phyloP scores from a whole-genome alignment of 148 eudicot species.

The Diospyros lotus region DNA sequence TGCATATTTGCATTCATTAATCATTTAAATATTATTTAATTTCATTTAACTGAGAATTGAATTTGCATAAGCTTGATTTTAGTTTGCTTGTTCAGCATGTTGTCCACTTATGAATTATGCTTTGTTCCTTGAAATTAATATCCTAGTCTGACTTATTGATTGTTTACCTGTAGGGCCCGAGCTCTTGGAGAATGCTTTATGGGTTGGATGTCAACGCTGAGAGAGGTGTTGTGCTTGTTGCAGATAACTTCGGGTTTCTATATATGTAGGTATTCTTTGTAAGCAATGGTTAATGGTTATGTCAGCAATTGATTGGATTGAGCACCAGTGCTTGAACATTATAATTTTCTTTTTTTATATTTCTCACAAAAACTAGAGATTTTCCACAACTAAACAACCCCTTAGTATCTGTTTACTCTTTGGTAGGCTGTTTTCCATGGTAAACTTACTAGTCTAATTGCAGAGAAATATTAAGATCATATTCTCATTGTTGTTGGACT shows the following conservation, averaged over 20 bases:
- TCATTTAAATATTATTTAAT: too few relatives aligned
- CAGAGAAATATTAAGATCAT: neutral
- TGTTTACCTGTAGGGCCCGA: constrained; percentile 63
- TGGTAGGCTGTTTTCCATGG: neutral
- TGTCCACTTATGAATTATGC: neutral
- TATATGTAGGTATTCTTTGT: constrained; percentile 50
- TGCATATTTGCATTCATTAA: neutral
- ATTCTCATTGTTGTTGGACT: neutral
- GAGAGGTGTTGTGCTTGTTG: constrained; percentile 75
- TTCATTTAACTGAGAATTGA: too few relatives aligned
- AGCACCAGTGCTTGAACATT: neutral
- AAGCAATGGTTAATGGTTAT: neutral
- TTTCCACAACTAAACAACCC: neutral
- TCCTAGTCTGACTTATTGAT: constrained; percentile 5
- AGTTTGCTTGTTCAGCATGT: neutral
- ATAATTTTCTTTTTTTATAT: neutral
- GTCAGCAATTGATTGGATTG: neutral
- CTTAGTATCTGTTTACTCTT: neutral
- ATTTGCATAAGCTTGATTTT: too few relatives aligned
- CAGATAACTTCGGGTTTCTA: constrained; percentile 76
- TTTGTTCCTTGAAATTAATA: neutral
- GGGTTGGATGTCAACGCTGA: constrained; percentile 85
- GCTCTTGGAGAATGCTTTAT: constrained; percentile 89
- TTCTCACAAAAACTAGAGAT: too few relatives aligned
- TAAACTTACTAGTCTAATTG: neutral